Evolutionary conservation across 768 basidiomycete genomes (phyloP), one percentile per base, ranked within the genome.

Genomic region (Cyathus striatus): DNA sequence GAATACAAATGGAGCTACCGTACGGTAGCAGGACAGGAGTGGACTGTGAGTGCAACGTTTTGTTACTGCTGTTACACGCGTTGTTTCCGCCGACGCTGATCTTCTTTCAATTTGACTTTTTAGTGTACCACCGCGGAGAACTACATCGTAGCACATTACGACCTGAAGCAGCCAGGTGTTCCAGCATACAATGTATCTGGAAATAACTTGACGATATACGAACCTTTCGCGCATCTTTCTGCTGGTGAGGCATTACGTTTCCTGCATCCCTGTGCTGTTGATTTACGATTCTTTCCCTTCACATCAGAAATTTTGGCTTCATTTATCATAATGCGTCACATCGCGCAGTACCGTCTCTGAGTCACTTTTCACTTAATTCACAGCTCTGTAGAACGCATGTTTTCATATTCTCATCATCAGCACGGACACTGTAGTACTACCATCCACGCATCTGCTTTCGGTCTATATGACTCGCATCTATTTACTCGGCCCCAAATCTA

Each of bases 1-100:
- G 84, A 87, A 53, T 87, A 87, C 50, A 70, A 70, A 56, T 89
- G 86, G 86, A 72, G 73, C 22, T 66, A 78, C 59, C 70, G 70
- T 23, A 66, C 65, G 30, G 58, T 72, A 23, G 66, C 69, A 6
- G 79, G 73, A 14, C 83, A 86, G 45, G 83, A 87, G 62, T 89
- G 86, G 86, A 70, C 84, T 56, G 86, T 88, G 58, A 57, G 86
- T 73, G 22, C 36, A 12, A 10, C 21, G 20, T 33, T 33, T n/a
- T n/a, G n/a, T n/a, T n/a, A n/a, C n/a, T n/a, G n/a, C n/a, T n/a
- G n/a, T n/a, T n/a, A n/a, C n/a, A n/a, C n/a, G n/a, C n/a, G 14
- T 20, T 37, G 35, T 37, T 20, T 18, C 5, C 35, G 5, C 35
- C 35, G 18, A 37, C 17, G n/a, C 34, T 21, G 40, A 12, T 45